Base-by-base conservation (phyloP, 2,329 filamentous ascomycete species). In the Claviceps spartinae region DNA sequence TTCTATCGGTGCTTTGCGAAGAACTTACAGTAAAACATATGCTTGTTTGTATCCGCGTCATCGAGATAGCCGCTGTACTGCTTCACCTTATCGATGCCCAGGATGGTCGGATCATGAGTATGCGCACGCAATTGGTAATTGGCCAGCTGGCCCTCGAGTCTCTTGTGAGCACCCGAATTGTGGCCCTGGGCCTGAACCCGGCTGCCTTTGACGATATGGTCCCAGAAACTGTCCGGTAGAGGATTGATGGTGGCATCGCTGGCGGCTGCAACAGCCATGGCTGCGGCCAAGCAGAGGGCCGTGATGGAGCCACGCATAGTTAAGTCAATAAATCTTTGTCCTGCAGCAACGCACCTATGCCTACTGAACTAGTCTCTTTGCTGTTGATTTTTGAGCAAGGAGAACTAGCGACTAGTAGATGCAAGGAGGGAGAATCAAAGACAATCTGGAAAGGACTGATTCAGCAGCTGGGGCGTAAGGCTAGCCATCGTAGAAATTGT, bases 61-160 rank as follows among this genome's bases (percentile, higher is more conserved):
- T 97, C 93, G 43, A 98, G 82, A 71, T 98, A 98, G 55, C 93
- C 93, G 63, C 86, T 94, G 79, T 94, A 96, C 70, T 97, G 91
- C 81, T 95, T 97, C 63, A 96, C 90, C 47, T 75, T 86, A 68
- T 98, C 93, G 64, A 97, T 80, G 52, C 86, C 87, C 54, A 98
- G 83, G 57, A 78, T 76, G 56, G 79, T 79, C 49, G 93, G 91
- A 67, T 96, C 88, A 60, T 95, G 86, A 65, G 84, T 82, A 82
- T 95, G 95, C 59, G 87, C 82, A 58, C 93, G 82, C 57, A 97
- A 77, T 71, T 87, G 89, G 77, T 89, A 97, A 62, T 81, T 76
- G 63, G 90, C 85, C 41, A 96, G 80, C 67, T 83, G 83, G 61
- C 89, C 91, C 61, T 85, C 87, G 55, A 94, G 74, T 70, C 91